phyloP scores from a whole-genome alignment of 345 rosid species.

The Rhodamnia rubescens region DNA sequence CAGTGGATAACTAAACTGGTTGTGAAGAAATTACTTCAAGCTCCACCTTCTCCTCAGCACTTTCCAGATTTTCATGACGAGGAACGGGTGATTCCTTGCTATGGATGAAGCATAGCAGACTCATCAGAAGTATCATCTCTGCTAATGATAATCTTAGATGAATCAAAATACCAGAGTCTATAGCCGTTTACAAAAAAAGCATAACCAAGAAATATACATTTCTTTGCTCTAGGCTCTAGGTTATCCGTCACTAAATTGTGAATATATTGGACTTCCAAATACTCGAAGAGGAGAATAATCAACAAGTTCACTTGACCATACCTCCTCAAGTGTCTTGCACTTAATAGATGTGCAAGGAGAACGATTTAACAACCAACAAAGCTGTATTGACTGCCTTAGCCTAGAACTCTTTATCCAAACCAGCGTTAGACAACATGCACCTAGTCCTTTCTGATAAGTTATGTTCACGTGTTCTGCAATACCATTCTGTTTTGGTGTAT shows the following conservation, averaged over 20 bases:
- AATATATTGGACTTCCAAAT: not conserved
- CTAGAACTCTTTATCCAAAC: not conserved
- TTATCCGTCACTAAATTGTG: not conserved
- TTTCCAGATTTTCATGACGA: not conserved
- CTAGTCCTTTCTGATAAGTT: not conserved
- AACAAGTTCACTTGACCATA: not conserved
- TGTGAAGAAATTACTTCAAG: not conserved
- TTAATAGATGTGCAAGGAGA: not conserved
- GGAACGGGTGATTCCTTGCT: not conserved
- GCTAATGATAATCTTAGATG: not conserved
- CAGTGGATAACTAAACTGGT: too few species aligned
- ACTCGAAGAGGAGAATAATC: not conserved
- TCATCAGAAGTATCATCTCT: not conserved
- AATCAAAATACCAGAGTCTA: not conserved
- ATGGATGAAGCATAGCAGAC: not conserved
- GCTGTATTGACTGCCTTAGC: not conserved
- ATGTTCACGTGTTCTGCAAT: not conserved
- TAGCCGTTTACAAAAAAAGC: not conserved
- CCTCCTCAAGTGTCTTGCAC: not conserved
- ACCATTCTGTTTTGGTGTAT: not conserved
- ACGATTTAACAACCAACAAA: not conserved
- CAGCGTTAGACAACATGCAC: not conserved
- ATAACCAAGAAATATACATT: not conserved
- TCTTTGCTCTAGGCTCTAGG: not conserved
- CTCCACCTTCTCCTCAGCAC: not conserved